Evolutionary conservation across 2,329 filamentous ascomycete genomes (phyloP), one percentile per base, ranked within the genome.

Genomic region (Talaromyces sp.): DNA sequence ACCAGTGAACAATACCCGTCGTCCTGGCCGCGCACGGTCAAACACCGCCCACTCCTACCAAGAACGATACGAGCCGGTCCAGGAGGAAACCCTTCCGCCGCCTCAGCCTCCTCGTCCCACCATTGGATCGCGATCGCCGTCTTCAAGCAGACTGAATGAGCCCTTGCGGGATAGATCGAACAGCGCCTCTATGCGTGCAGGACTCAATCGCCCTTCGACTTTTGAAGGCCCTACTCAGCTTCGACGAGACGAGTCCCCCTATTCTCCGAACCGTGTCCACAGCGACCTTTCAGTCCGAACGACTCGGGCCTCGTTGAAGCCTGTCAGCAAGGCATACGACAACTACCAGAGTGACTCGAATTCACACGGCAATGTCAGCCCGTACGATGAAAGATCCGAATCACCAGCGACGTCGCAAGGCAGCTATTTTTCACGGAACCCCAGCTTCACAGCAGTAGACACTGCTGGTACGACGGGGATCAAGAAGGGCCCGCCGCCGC

Each of bases 41-140:
- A 87, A 85, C 69, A 89, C 86, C 12, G 85, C 86, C 27, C 84
- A 87, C 70, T 86, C 86, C 31, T 87, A 86, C 71, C 79, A 78
- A 62, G 85, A 88, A 62, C 83, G 85, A 63, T 85, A 83, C 72
- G 82, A 82, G 61, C 77, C 81, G 7, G 78, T 78, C 40, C 83
- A 86, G 67, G 84, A 87, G 66, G 85, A 87, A 47, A 4, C 4
- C 7, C 23, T 47, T 65, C 75, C 69, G 2, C 75, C 73, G 60
- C 70, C 70, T 27, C 79, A 82, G 30, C 80, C 83, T 56, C 73
- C 77, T 52, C 82, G 85, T 28, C 81, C 82, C 6, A 75, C 79
- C 3, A 85, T 87, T 66, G 79, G 81, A 63, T 82, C 85, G 59
- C 71, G 74, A 42, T 71, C 72, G 7, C 61, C 69, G 69, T 72